These are phyloP conservation scores for Sphagnum contortum DNA, from an alignment of 225 moss, liverwort and hornwort species.

Conservation along the genomic window DNA sequence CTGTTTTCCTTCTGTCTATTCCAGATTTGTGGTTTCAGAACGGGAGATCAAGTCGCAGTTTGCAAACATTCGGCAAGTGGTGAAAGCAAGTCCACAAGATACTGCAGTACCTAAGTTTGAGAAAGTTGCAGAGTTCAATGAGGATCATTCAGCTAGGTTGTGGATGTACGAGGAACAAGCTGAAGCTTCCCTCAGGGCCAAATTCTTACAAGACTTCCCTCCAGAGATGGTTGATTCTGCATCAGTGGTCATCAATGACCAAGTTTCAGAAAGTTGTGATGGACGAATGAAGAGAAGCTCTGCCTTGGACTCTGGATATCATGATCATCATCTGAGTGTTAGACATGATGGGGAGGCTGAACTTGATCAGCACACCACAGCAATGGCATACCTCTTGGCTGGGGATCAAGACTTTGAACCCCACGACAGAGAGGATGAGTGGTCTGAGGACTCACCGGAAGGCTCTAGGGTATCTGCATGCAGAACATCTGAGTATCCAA, in stretches of 20 bases:
- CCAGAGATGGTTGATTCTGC: slow-evolving; percentile 32
- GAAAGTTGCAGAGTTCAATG: slow-evolving; percentile 8
- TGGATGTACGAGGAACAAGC: slow-evolving; percentile 12
- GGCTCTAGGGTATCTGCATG: slow-evolving; percentile 35
- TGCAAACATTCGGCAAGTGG: too few relatives aligned
- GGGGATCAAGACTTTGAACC: slow-evolving; percentile 45
- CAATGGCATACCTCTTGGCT: slow-evolving; percentile 70
- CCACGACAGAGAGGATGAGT: slow-evolving; percentile 31
- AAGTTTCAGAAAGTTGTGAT: slow-evolving; percentile 24
- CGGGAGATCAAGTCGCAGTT: too few relatives aligned
- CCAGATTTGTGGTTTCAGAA: too few relatives aligned
- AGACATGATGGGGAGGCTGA: slow-evolving; percentile 22
- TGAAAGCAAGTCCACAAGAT: too few relatives aligned
- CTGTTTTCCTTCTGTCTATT: too few relatives aligned
- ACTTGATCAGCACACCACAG: slow-evolving; percentile 62
- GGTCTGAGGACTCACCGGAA: slow-evolving; percentile 60
- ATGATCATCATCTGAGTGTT: slow-evolving; percentile 3
- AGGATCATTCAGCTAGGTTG: slow-evolving; percentile 3
- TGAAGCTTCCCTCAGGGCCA: slow-evolving; percentile 16
- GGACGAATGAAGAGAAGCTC: slow-evolving; percentile 14
- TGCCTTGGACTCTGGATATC: not conserved
- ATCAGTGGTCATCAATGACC: not conserved
- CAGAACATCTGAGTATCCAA: slow-evolving; percentile 32
- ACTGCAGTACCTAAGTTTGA: slow-evolving; percentile 2
- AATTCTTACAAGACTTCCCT: slow-evolving; percentile 29